Evolutionary conservation across 805 yeast species (phyloP), one percentile per base, ranked within the genome.

Genomic region (Ogataea degrootiae): DNA sequence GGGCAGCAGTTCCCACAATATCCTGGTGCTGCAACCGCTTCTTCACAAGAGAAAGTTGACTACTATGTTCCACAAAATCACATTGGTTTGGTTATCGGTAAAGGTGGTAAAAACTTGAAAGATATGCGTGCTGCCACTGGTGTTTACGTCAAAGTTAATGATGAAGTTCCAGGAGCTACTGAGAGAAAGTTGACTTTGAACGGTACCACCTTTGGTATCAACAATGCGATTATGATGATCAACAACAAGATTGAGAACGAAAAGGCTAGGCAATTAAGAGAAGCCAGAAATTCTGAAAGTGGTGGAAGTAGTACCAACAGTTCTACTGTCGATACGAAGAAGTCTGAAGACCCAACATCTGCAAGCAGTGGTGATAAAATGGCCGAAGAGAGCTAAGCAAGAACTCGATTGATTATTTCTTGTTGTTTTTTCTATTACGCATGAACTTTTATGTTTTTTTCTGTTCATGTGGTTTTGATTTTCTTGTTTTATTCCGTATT

Each of bases 21-120:
- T 17, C 37, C 50, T 12, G 56, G 57, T 34, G 46, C 49, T 31
- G 38, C 55, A 8, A 43, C 48, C 33, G 48, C 53, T 12, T 55
- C 54, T 9, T 45, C 54, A 16, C 62, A 77, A 38, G 86, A 77
- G 56, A 77, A 77, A 57, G 73, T 77, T 45, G 91, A 85, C 50
- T 73, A 88, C 4, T 83, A 70, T 54, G 88, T 89, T 39, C 90
- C 95, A 22, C 83, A 83, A 60, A 79, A 79, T 35, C 84, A 76
- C 64, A 90, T 89, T 37, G 96, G 96, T 1, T 79, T 87, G 37
- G 83, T 89, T 26, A 89, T 89, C 50, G 96, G 96, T 1, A 87
- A 82, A 65, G 88, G 89, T 33, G 96, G 96, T 17, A 80, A 85
- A 58, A 85, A 83, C 56, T 83, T 89, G 49, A 85, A 82, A 58